Evolutionary conservation across 73 alveolate genomes (phyloP).

Genomic region (Tetrahymena thermophila): DNA sequence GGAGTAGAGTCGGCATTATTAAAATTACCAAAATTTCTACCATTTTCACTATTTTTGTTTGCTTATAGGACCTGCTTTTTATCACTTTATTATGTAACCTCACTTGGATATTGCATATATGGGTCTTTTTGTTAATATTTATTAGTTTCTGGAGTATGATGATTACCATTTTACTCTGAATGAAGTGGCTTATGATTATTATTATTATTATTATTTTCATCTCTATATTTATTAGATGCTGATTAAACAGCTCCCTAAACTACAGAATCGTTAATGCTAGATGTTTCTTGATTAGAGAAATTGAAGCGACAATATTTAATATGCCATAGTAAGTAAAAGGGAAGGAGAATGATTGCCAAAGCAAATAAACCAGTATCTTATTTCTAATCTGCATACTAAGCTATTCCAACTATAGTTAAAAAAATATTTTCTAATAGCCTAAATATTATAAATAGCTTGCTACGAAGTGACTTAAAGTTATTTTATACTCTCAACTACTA

Average conservation of each 20-base stretch:
- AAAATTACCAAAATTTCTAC: not conserved
- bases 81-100: not conserved
- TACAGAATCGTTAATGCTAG: not conserved
- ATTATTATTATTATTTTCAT: not conserved
- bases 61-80: not conserved
- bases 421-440: not conserved
- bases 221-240: not conserved
- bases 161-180: not conserved
- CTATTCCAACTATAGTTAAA: not conserved
- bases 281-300: not conserved
- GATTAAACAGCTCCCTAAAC: not conserved
- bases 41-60: not conserved
- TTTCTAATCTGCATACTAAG: not conserved
- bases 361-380: not conserved
- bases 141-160: not conserved
- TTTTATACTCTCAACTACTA: not conserved
- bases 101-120: not conserved
- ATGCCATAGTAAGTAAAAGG: not conserved
- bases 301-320: not conserved
- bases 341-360: not conserved
- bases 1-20: not conserved
- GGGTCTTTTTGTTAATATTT: not conserved
- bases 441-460: not conserved
- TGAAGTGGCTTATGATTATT: not conserved
- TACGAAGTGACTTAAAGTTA: not conserved